Conservation (phyloP, 257 asterid genomes). For the Solanum megistacrolobum region DNA sequence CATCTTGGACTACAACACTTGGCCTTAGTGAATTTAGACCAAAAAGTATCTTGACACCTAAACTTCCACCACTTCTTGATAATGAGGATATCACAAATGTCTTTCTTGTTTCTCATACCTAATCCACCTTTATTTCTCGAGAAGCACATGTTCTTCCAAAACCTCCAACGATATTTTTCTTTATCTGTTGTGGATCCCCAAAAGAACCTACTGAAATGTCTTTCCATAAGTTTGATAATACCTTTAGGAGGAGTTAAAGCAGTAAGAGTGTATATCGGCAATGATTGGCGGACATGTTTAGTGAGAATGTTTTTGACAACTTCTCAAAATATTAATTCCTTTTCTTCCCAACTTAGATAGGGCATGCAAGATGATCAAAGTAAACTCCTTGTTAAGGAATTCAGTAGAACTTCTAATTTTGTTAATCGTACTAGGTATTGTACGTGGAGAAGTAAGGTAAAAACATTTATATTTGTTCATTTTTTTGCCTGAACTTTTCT, state of each 20-base stretch:
- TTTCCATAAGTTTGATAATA: no score
- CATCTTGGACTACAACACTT: not conserved
- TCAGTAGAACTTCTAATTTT: no score
- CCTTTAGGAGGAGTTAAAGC: not conserved
- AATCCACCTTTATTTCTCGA: not conserved
- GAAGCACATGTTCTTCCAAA: not conserved
- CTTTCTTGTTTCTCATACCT: not conserved
- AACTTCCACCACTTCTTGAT: not conserved
- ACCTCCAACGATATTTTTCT: not conserved
- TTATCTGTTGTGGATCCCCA: not conserved
- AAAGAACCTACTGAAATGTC: no score
- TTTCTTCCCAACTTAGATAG: no score
- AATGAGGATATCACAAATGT: not conserved
- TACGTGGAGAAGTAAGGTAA: no score
- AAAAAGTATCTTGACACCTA: not conserved
- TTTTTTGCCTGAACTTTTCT: no score
- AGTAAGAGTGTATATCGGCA: not conserved
- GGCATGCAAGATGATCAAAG: no score
- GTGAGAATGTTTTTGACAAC: no score
- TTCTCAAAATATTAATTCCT: no score
- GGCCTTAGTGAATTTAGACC: not conserved
- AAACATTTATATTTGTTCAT: no score
- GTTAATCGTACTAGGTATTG: no score
- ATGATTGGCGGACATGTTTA: not conserved
- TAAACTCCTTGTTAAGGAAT: no score